Percentiles rank a stretch among this genome's conserved stretches.
Evolutionary conservation across 345 rosid genomes (phyloP).

Genomic region (Punica granatum): DNA sequence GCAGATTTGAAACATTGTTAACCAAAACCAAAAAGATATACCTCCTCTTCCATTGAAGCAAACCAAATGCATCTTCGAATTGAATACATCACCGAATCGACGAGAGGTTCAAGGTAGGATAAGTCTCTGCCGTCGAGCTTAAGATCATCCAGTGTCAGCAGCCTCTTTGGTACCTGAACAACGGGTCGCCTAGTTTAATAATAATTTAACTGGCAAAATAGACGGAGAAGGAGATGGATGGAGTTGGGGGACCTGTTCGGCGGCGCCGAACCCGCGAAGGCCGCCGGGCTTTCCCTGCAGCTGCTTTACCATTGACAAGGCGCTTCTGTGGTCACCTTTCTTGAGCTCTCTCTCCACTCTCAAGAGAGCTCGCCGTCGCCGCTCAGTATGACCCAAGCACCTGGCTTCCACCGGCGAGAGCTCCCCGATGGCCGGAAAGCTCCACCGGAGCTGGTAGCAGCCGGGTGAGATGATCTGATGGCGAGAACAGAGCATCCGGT

Average conservation of each 20-base stretch:
- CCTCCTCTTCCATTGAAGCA: constrained; percentile 23
- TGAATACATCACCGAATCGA: constrained; percentile 28
- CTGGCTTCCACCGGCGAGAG: not conserved
- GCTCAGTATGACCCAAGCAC: constrained; percentile 6
- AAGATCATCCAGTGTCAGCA: constrained; percentile 17
- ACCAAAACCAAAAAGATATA: not conserved
- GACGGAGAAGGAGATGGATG: not conserved
- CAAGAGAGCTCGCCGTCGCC: constrained; percentile 32
- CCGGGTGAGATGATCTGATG: not conserved
- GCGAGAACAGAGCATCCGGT: not conserved
- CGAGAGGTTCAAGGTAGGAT: constrained; percentile 16
- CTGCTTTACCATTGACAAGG: constrained; percentile 41
- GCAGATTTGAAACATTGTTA: not conserved
- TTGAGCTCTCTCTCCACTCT: constrained; percentile 41
- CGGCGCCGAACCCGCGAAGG: constrained; percentile 43
- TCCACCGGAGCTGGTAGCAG: not conserved
- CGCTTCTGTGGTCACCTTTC: constrained; percentile 28
- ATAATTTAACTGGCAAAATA: not conserved
- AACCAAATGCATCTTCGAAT: constrained; percentile 22
- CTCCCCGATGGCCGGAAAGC: not conserved
- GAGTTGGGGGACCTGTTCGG: constrained; percentile 28
- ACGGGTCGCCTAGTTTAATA: too few species aligned
- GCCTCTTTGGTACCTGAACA: constrained; percentile 36
- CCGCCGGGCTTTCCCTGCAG: constrained; percentile 31
- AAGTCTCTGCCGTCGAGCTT: constrained; percentile 21